Evolutionary conservation across 2,329 filamentous ascomycete species (phyloP).

Genomic region (Setomelanomma holmii): DNA sequence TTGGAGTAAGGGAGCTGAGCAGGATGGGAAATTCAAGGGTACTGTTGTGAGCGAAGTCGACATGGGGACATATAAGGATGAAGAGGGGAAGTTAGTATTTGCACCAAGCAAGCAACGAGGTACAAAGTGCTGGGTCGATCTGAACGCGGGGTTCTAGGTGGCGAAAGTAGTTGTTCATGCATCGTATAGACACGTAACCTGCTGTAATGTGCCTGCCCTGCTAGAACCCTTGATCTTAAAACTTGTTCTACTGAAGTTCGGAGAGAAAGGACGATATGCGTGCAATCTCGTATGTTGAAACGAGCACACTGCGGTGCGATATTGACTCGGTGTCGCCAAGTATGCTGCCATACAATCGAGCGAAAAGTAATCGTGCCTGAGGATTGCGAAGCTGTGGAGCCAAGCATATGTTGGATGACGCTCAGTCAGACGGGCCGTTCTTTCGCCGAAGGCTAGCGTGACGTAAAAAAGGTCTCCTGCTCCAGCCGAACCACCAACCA

Average conservation of each 20-base stretch:
- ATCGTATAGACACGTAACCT: no score
- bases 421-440: not conserved
- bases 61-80: conserved; percentile 27
- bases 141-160: conserved; percentile 19
- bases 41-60: conserved; percentile 30
- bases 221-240: no score
- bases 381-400: not conserved
- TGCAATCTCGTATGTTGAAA: no score
- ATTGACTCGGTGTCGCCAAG: no score
- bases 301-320: no score
- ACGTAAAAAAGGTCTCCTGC: not conserved
- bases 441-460: not conserved
- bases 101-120: conserved; percentile 28
- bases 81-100: conserved; percentile 34
- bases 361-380: not conserved
- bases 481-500: not conserved
- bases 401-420: not conserved
- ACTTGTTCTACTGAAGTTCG: no score
- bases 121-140: conserved; percentile 36
- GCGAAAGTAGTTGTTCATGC: no score
- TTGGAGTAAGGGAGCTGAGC: conserved; percentile 33
- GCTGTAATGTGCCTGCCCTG: no score
- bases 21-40: conserved; percentile 26
- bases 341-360: no score
- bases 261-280: no score